phyloP scores from a whole-genome alignment of 2,329 filamentous ascomycete species.

The Clarireedia hainanense region DNA sequence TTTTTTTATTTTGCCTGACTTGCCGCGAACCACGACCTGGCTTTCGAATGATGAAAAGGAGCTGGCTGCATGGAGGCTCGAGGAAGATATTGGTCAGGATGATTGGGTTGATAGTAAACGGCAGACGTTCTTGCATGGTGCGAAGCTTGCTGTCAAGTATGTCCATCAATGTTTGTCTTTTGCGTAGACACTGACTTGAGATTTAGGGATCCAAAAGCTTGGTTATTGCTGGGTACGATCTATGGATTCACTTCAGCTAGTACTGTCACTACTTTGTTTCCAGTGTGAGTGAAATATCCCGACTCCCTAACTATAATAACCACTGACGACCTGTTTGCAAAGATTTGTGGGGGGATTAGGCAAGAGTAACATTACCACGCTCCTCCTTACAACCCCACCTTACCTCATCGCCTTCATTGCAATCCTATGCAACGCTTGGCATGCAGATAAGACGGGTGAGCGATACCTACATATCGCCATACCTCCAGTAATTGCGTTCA shows the following conservation, averaged over 20 bases:
- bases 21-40: conserved; percentile 46
- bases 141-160: not conserved
- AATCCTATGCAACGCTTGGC: conserved; percentile 9
- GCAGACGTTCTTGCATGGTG: conserved; percentile 4
- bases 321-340: not conserved
- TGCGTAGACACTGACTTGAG: not conserved
- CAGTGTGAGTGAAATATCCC: conserved; percentile 1
- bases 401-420: conserved; percentile 18
- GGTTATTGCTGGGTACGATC: conserved; percentile 3
- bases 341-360: conserved; percentile 2
- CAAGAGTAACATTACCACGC: not conserved
- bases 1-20: conserved; percentile 41
- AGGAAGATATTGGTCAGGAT: conserved; percentile 8
- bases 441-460: conserved; percentile 12
- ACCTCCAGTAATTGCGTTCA: conserved; percentile 14
- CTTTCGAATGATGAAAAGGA: conserved; percentile 38
- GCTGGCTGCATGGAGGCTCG: conserved; percentile 28
- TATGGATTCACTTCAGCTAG: conserved; percentile 11
- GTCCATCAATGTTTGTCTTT: not conserved
- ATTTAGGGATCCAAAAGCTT: conserved; percentile 4
- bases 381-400: conserved; percentile 14
- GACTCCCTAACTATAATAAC: not conserved
- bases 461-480: conserved; percentile 14
- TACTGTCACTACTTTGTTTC: conserved; percentile 27
- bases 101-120: conserved; percentile 8